Conservation (phyloP, 208 protist species). For the Vickermania ingenoplastis region DNA sequence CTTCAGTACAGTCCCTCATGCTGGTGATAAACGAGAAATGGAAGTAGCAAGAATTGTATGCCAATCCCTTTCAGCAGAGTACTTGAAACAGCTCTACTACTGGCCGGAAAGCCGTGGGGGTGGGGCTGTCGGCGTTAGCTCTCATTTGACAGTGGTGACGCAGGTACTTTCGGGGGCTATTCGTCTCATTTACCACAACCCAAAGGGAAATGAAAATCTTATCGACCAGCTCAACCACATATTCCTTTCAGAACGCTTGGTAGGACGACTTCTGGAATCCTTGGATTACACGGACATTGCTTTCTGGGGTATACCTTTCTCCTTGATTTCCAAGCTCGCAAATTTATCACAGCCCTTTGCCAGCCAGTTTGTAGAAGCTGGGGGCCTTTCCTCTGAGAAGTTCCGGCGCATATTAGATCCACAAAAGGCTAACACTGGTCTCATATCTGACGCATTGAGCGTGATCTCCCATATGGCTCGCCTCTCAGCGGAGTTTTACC, state of each 20-base stretch:
- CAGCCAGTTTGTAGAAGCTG: slow-evolving; percentile 75
- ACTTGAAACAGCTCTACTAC: slow-evolving; percentile 63
- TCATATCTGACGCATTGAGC: slow-evolving; percentile 83
- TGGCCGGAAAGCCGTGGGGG: slow-evolving; percentile 81
- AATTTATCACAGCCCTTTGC: slow-evolving; percentile 69
- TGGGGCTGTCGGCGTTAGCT: slow-evolving; percentile 64
- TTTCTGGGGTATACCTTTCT: slow-evolving; percentile 74
- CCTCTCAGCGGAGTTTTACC: slow-evolving; percentile 80
- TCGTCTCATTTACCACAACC: slow-evolving; percentile 23
- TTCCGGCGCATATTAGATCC: slow-evolving; percentile 72
- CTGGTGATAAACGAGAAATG: slow-evolving; percentile 13
- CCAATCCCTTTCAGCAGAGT: slow-evolving; percentile 55
- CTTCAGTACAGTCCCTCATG: slow-evolving; percentile 32
- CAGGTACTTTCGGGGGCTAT: slow-evolving; percentile 70
- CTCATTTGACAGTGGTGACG: slow-evolving; percentile 67
- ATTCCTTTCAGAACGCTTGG: slow-evolving; percentile 65
- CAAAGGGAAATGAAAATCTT: slow-evolving; percentile 48
- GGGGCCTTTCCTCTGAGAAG: slow-evolving; percentile 58
- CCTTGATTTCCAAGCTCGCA: slow-evolving; percentile 77
- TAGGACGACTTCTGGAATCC: slow-evolving; percentile 68
- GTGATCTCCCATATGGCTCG: slow-evolving; percentile 89
- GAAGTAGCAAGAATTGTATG: slow-evolving; percentile 59
- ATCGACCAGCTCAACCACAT: slow-evolving; percentile 45
- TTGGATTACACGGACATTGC: slow-evolving; percentile 77
- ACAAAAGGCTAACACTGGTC: slow-evolving; percentile 43